phyloP scores from a whole-genome alignment of 2,329 filamentous ascomycete genomes.

The Waltergamsia citrina region DNA sequence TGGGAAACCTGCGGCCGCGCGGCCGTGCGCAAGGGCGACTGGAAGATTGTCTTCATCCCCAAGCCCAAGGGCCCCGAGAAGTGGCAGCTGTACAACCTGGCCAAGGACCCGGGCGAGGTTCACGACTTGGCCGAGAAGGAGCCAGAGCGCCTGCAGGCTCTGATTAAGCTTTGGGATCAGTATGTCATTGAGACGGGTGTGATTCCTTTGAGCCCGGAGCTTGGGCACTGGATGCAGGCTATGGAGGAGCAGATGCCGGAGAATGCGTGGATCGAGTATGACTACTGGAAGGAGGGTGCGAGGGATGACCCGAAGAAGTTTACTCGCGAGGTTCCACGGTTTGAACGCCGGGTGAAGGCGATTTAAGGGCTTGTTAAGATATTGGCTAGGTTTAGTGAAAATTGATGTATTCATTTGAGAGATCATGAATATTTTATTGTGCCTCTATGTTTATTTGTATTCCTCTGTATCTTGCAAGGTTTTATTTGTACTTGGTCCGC shows the following conservation, averaged over 20 bases:
- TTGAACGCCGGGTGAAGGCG: slow-evolving; percentile 1
- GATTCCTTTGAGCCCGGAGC: slow-evolving; percentile 27
- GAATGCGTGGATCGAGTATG: slow-evolving; percentile 56
- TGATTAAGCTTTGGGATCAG: slow-evolving; percentile 45
- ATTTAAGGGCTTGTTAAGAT: slow-evolving; percentile 2
- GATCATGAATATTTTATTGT: no score
- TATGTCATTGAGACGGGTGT: slow-evolving; percentile 20
- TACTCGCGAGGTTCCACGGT: slow-evolving; percentile 5
- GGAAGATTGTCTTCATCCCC: slow-evolving; percentile 49
- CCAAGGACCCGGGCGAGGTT: slow-evolving; percentile 39
- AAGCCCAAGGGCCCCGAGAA: slow-evolving; percentile 35
- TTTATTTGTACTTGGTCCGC: no score
- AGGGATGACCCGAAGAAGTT: slow-evolving; percentile 35
- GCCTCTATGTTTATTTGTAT: no score
- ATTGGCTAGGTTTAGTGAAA: no score
- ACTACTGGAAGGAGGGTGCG: slow-evolving; percentile 43
- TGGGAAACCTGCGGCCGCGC: slow-evolving; percentile 45
- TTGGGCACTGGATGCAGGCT: slow-evolving; percentile 48
- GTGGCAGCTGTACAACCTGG: slow-evolving; percentile 49
- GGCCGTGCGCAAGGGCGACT: slow-evolving; percentile 45
- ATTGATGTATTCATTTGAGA: no score
- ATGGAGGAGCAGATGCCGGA: slow-evolving; percentile 56
- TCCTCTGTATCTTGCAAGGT: no score
- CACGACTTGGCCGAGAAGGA: slow-evolving; percentile 29
- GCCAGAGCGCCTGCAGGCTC: slow-evolving; percentile 31